Conservation (phyloP, 306 rosid genomes). For the Fragaria iinumae region DNA sequence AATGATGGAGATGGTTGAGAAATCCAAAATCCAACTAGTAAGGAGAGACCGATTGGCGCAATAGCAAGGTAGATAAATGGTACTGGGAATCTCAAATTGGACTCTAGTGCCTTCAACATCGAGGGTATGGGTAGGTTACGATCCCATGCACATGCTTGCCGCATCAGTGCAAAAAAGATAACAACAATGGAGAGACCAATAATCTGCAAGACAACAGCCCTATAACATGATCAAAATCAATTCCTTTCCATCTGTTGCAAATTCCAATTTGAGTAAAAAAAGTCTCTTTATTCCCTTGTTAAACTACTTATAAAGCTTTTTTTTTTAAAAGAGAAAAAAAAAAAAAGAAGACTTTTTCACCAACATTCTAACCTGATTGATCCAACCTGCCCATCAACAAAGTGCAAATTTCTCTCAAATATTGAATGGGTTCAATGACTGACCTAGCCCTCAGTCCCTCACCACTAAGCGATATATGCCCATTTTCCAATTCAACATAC, state of each 20-base stretch:
- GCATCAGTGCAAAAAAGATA: conserved; percentile 80
- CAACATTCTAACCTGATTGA: neutral
- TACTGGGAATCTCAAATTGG: conserved; percentile 68
- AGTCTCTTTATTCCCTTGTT: too few relatives aligned
- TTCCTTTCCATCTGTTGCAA: too few relatives aligned
- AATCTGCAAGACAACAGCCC: conserved; percentile 63
- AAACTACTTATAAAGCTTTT: conserved; percentile 18
- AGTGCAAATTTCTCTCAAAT: neutral
- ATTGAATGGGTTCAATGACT: neutral
- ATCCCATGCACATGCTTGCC: conserved; percentile 87
- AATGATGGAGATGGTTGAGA: conserved; percentile 75
- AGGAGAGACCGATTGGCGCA: conserved; percentile 66
- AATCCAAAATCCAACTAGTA: conserved; percentile 48
- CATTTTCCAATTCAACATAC: neutral
- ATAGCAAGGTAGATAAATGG: conserved; percentile 61
- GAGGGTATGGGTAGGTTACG: conserved; percentile 73
- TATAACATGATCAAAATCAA: conserved; percentile 28
- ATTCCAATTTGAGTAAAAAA: too few relatives aligned
- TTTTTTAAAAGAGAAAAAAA: neutral
- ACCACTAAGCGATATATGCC: neutral
- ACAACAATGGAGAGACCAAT: conserved; percentile 77
- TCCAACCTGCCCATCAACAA: neutral
- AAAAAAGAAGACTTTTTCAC: neutral
- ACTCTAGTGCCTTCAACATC: conserved; percentile 67
- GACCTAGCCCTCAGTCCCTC: neutral